Evolutionary conservation across 257 asterid species (phyloP), one percentile per base, ranked within the genome.

Genomic region (Ophiorrhiza pumila): DNA sequence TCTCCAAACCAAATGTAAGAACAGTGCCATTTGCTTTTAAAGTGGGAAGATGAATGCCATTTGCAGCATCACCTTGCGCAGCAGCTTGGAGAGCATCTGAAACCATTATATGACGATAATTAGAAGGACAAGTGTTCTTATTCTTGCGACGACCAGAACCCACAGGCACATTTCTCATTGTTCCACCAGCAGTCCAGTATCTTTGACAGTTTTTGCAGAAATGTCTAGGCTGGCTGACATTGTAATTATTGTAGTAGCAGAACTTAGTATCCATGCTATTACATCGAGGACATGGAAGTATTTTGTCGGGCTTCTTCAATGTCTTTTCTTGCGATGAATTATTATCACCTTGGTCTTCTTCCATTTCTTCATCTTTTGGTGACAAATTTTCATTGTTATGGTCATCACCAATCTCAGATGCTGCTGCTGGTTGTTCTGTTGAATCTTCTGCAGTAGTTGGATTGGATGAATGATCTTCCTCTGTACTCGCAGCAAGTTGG

Each of bases 121-220:
- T 75, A 0, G 89, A 74, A 1, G 81, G 22, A 9, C 77, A 66
- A 8, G 71, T 31, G 23, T 42, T 75, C n/a, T 91, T 93, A 66
- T 76, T 88, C 74, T 93, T 93, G 20, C 98, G 89, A 0, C 98
- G 88, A 4, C 98, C 98, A 10, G 98, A 87, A 9, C 98, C 98
- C 1, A 91, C 92, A 0, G 97, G 89, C 46, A 93, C 96, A 72
- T 85, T 91, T 13, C 98, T 79, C 96, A 87, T 91, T 0, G 95
- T 82, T 18, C 98, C 98, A 0, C 98, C 98, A 23, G 94, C 88
- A 0, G 98, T 93, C 98, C 98, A 93, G 74, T 91, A 93, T 25
- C 98, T 74, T 56, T 91, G 98, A 60, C 98, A 93, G 37, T 85
- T 88, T 77, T 85, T 87, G 88, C 98, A 93, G 71, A 90, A 89